Conservation (phyloP, 2,329 filamentous ascomycete species). For the Nemania diffusa region DNA sequence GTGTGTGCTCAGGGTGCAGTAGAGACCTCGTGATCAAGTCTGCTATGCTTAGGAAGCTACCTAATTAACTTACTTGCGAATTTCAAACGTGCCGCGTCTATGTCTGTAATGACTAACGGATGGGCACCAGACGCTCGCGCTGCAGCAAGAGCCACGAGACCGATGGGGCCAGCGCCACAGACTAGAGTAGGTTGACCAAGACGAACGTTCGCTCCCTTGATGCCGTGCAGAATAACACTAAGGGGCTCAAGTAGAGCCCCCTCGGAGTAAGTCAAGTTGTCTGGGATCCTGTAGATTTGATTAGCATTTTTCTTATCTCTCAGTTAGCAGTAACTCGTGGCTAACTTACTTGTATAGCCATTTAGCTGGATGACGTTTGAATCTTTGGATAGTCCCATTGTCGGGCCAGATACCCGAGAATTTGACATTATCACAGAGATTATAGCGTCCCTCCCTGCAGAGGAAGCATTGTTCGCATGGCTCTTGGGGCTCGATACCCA, state of each 20-base stretch:
- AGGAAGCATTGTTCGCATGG: conserved; percentile 70
- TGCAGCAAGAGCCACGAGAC: conserved; percentile 66
- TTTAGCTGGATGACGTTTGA: conserved; percentile 69
- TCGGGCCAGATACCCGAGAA: conserved; percentile 72
- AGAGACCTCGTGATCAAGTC: background rate
- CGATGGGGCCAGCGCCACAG: conserved; percentile 72
- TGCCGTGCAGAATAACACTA: conserved; percentile 70
- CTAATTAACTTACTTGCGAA: conserved; percentile 59
- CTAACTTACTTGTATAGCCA: conserved; percentile 62
- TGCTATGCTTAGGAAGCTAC: background rate
- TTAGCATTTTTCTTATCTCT: conserved; percentile 20
- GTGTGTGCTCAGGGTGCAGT: background rate
- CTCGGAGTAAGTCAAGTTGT: conserved; percentile 65
- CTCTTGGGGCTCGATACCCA: conserved; percentile 74
- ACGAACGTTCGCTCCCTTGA: conserved; percentile 62
- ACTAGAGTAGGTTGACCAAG: conserved; percentile 67
- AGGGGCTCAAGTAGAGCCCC: conserved; percentile 73
- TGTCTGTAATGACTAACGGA: conserved; percentile 71
- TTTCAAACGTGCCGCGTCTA: conserved; percentile 64
- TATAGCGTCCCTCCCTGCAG: conserved; percentile 69
- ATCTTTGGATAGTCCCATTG: conserved; percentile 68
- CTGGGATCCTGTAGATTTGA: conserved; percentile 55
- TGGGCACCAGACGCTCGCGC: conserved; percentile 71
- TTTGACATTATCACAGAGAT: conserved; percentile 70
- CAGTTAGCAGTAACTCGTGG: background rate